A percentile compares a stretch with the other conserved stretches of the same genome.
Evolutionary conservation across 2,329 filamentous ascomycete genomes (phyloP).

Genomic region (Colletotrichum tofieldiae): DNA sequence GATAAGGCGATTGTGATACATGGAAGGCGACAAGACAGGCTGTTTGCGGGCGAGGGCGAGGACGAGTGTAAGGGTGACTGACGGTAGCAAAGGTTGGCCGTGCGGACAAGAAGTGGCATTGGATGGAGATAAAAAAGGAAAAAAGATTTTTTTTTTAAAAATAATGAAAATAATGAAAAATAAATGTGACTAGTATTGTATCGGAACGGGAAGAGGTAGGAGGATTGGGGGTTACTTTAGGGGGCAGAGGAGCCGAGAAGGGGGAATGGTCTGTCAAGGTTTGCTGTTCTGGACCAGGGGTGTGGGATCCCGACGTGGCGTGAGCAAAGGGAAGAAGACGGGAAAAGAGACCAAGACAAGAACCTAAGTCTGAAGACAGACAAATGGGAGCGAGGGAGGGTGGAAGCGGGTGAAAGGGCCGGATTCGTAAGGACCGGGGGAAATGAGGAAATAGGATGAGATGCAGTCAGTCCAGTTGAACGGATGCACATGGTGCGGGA

Average conservation of each 20-base stretch:
- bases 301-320: neutral
- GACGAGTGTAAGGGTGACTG: neutral
- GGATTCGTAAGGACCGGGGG: conserved; percentile 25
- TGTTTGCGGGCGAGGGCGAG: conserved; percentile 1
- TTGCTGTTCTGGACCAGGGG: conserved; percentile 10
- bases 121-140: conserved; percentile 22
- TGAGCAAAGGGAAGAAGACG: neutral
- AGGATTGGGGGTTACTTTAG: neutral
- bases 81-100: conserved; percentile 14
- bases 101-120: conserved; percentile 20
- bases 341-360: neutral
- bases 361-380: neutral
- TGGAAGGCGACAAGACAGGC: conserved; percentile 22
- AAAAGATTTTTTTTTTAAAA: no score
- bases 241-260: conserved; percentile 5
- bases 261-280: conserved; percentile 25
- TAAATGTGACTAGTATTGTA: neutral
- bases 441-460: conserved; percentile 27
- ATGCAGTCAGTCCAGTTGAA: neutral
- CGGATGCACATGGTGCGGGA: neutral
- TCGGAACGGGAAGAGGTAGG: conserved; percentile 10
- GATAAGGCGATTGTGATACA: conserved; percentile 12
- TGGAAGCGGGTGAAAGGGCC: conserved; percentile 1
- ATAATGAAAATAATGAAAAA: no score
- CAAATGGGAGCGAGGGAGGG: neutral